phyloP scores from a whole-genome alignment of 805 yeast genomes.

The Monosporozyma aerobia region DNA sequence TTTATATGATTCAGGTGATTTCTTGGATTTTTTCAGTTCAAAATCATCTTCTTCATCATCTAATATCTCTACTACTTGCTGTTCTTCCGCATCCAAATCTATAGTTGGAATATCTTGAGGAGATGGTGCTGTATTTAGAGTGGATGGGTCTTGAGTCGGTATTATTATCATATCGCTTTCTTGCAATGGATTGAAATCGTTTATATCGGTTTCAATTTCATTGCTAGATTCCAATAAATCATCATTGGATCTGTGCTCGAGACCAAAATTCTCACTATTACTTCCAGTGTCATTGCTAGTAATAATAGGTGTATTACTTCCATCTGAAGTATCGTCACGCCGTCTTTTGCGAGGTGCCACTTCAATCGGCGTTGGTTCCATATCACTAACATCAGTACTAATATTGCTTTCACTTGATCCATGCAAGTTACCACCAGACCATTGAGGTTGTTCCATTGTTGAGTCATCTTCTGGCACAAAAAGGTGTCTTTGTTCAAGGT shows the following conservation, averaged over 20 bases:
- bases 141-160: not conserved
- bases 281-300: not conserved
- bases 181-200: not conserved
- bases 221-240: not conserved
- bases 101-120: not conserved
- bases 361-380: not conserved
- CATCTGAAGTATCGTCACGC: conserved; percentile 7
- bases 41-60: conserved; percentile 27
- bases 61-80: conserved; percentile 34
- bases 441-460: not conserved
- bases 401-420: not conserved
- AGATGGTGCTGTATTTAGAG: not conserved
- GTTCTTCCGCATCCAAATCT: conserved; percentile 20
- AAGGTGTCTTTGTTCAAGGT: not conserved
- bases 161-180: not conserved
- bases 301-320: not conserved
- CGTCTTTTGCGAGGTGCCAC: conserved; percentile 8
- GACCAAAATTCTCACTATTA: not conserved
- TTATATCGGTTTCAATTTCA: not conserved
- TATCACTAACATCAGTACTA: not conserved
- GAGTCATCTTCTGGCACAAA: not conserved
- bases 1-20: conserved; percentile 17
- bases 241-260: not conserved
- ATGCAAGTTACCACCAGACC: no score
- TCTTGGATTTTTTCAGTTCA: conserved; percentile 10